These are phyloP conservation scores for Isoetes engelmannii DNA, from an alignment of 83 land plant genomes.

Conservation along the genomic window DNA sequence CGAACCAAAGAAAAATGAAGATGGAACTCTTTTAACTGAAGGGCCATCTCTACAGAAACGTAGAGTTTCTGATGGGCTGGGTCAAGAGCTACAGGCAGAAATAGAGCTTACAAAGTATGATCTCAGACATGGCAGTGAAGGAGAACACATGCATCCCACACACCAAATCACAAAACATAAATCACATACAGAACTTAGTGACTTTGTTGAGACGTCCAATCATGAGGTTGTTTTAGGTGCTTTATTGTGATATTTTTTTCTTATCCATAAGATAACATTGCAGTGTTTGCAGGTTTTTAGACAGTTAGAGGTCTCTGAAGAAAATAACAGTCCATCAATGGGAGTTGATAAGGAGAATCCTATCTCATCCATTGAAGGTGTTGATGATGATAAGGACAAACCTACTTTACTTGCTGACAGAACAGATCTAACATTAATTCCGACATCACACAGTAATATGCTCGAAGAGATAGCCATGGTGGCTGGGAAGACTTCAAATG, in stretches of 20 bases:
- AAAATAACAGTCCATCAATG: not conserved
- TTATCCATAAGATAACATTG: no score
- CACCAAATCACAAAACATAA: no score
- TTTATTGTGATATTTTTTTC: no score
- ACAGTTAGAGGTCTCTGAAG: not conserved
- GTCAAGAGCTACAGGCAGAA: not conserved
- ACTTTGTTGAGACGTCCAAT: no score
- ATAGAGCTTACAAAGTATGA: not conserved
- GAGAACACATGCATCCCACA: not conserved
- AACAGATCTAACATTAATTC: conserved; percentile 52
- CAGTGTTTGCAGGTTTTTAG: no score
- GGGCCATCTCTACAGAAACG: conserved; percentile 55
- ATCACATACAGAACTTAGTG: no score
- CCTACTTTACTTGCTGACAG: conserved; percentile 40
- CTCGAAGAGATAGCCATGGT: conserved; percentile 42
- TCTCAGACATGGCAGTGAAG: not conserved
- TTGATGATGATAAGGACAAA: conserved; percentile 23
- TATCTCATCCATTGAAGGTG: conserved; percentile 4
- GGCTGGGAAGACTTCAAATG: conserved; percentile 12
- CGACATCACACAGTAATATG: conserved; percentile 56
- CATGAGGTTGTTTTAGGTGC: no score
- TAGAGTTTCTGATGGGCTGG: not conserved
- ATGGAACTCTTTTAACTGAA: conserved; percentile 39
- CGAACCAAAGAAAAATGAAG: conserved; percentile 44
- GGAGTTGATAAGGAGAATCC: conserved; percentile 8